Base-by-base conservation (phyloP, 1,284 basidiomycete species). In the Ganoderma sp. region DNA sequence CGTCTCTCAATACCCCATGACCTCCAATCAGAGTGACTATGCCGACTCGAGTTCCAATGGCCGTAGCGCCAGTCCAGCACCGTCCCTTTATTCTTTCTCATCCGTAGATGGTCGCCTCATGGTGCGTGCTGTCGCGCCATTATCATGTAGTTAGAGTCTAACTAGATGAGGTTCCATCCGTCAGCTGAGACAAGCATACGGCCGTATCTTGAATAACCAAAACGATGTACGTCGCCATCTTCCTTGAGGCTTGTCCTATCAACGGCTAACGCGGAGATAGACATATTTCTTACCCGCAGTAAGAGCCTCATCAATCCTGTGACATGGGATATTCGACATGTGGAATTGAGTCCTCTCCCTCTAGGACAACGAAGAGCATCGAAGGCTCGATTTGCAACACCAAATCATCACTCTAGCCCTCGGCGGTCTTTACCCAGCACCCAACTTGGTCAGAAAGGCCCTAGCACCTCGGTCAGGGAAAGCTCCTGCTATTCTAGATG, bases 381-480 rank as follows among this genome's bases (percentile, higher is more conserved):
- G 77, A 52, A 76, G 80, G 34, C 73, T 81, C 17, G 79, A 80
- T 67, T 67, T 80, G 25, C 80, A 81, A 61, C 79, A 80, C 67
- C 75, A 77, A 60, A 73, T 79, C 12, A 76, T 79, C 63, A 79
- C 75, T 0, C 70, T 78, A 7, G 75, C 71, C 28, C 73, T 80
- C 14, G 77, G 77, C 39, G 74, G 75, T 34, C 67, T 79, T 54
- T 79, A 75, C 62, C 74, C 79, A 43, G 77, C 78, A 6, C 70
- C 73, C 22, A 76, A 77, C 28, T 67, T 78, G 28, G 79, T 81
- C 48, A 75, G 74, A 61, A 67, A 73, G 65, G 79, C 78, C 17
- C 73, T 81, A 12, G 71, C 73, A 17, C 78, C 77, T 6, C 75
- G 77, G 19, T 69, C 71, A n/a, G 74, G 75, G 57, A 71, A 73